phyloP scores from a whole-genome alignment of 148 eudicot genomes.

The Vaccinium macrocarpon region DNA sequence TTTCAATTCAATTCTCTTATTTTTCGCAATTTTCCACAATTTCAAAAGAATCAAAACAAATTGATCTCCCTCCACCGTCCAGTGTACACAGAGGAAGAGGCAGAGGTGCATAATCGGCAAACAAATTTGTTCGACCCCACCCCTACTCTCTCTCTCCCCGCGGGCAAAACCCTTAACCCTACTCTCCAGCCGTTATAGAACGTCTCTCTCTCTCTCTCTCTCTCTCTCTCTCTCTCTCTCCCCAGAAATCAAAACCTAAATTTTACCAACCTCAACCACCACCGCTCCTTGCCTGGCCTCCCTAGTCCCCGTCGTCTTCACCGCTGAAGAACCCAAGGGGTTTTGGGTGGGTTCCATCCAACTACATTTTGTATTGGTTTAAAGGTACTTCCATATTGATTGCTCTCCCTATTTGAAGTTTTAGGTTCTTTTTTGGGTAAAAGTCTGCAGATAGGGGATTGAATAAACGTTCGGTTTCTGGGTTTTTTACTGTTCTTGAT shows the following conservation, averaged over 20 bases:
- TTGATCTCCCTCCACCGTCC: too few species aligned
- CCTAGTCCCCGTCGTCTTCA: too few species aligned
- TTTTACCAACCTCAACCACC: background rate
- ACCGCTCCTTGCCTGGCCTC: too few species aligned
- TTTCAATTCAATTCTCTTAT: too few species aligned
- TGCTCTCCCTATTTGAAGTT: background rate
- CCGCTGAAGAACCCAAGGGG: background rate
- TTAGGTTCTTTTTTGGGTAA: background rate
- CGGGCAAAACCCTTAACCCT: background rate
- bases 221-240: background rate
- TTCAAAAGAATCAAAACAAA: too few species aligned
- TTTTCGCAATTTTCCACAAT: too few species aligned
- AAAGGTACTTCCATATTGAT: background rate
- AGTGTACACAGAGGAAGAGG: too few species aligned
- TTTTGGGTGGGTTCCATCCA: background rate
- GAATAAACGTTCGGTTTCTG: background rate
- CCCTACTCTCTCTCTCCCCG: background rate
- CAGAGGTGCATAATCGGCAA: too few species aligned
- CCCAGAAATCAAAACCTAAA: background rate
- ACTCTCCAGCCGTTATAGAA: background rate
- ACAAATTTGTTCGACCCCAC: background rate
- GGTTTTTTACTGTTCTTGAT: background rate
- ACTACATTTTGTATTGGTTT: background rate
- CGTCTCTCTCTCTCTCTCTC: background rate
- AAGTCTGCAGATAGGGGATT: background rate